Base-by-base conservation (phyloP, 2,329 filamentous ascomycete genomes). In the Myriosclerotinia curreyana region DNA sequence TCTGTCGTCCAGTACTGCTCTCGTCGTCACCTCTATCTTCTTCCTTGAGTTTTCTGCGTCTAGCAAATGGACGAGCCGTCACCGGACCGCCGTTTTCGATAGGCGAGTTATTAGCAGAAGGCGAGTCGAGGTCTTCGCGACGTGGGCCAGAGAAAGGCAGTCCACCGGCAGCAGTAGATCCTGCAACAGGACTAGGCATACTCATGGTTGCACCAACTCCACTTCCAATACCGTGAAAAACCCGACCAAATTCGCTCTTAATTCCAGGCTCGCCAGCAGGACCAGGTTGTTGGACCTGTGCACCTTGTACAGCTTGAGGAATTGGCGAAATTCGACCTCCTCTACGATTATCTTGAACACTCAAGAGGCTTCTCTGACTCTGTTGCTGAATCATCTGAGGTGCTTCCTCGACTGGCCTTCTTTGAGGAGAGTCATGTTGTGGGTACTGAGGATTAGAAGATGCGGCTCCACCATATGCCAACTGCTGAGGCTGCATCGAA, bases 221-320 rank as follows among this genome's bases (percentile, higher is more conserved):
- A 74, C 85, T 87, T 20, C 87, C 93, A 69, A 98, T 92, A n/a
- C 94, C 94, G 22, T 91, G 92, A 77, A 96, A 97, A 82, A 97
- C 96, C 67, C 92, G 88, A 36, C 93, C 93, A 74, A 97, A 93
- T 75, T 97, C 94, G 74, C 88, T 96, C 80, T 97, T 96, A 73
- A 97, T 96, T 51, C 90, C 90, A 14, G 92, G 90, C 75, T 96
- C 92, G 20, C 88, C 90, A 17, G 87, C 86, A 7, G 92, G 91
- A 4, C 90, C 91, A 61, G 90, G 83, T 48, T 90, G 84, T 71
- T 92, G 90, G 20, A 88, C 86, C 75, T 96, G 93, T 1, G 91
- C 93, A 28, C 94, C 94, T 74, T 97, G 93, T 0, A 97, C 93
- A 28, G 94, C 93, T 76, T 97, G 94, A 0, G 94, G 94, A 20